Percentiles rank a stretch among this genome's conserved stretches.
phyloP scores from a whole-genome alignment of 371 early-diverging fungal genomes.

The Mortierella sp. region DNA sequence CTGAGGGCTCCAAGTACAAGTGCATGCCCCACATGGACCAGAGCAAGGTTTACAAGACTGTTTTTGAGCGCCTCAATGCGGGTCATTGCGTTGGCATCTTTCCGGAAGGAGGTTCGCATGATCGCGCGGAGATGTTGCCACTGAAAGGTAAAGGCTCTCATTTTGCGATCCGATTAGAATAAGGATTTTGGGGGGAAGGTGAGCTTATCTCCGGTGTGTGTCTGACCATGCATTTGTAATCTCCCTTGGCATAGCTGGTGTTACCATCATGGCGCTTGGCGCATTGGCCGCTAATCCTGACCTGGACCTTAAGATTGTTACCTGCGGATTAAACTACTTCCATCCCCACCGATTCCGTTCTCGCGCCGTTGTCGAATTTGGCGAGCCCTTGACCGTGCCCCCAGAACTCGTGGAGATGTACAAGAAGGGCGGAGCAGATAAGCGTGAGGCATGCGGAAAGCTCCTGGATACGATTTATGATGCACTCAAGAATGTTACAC shows the following conservation, averaged over 20 bases:
- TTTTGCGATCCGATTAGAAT: too few relatives aligned
- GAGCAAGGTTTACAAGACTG: slow-evolving; percentile 82
- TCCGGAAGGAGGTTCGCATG: slow-evolving; percentile 98
- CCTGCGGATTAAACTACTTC: slow-evolving; percentile 94
- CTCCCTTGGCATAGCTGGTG: slow-evolving; percentile 67
- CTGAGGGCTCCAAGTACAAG: slow-evolving; percentile 77
- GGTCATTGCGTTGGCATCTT: slow-evolving; percentile 95
- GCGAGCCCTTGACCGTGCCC: slow-evolving; percentile 85
- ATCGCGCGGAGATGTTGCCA: slow-evolving; percentile 94
- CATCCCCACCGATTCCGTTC: slow-evolving; percentile 96
- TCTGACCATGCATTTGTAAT: not conserved
- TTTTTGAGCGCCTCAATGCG: slow-evolving; percentile 77
- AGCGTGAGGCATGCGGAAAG: slow-evolving; percentile 81
- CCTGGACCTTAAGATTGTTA: slow-evolving; percentile 93
- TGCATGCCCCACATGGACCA: slow-evolving; percentile 92
- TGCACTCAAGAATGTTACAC: slow-evolving; percentile 86
- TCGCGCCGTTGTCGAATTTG: slow-evolving; percentile 96
- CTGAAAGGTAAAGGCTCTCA: slow-evolving; percentile 74
- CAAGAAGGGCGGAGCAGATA: slow-evolving; percentile 82
- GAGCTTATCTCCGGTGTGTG: too few relatives aligned
- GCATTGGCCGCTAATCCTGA: slow-evolving; percentile 93
- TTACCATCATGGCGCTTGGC: slow-evolving; percentile 92
- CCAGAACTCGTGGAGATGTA: slow-evolving; percentile 82
- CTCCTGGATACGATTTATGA: slow-evolving; percentile 83
- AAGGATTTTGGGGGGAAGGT: too few relatives aligned